A percentile compares a stretch with the other conserved stretches of the same genome.
Evolutionary conservation across 2,329 filamentous ascomycete genomes (phyloP).

Genomic region (Clathrospora elynae): DNA sequence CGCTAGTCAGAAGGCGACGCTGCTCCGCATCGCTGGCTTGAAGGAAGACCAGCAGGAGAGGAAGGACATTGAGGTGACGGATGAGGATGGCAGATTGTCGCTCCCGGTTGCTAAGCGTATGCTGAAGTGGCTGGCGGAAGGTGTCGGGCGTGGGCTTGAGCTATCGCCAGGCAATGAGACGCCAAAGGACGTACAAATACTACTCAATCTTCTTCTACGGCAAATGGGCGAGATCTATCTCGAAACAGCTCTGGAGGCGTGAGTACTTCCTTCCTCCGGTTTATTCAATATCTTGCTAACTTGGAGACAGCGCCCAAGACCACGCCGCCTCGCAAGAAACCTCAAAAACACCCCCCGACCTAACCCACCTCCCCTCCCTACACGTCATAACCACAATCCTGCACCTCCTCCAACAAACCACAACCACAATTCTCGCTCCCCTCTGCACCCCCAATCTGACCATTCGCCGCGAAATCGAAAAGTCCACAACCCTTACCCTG

Average conservation of each 20-base stretch:
- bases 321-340: constrained; percentile 76
- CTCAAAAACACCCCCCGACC: constrained; percentile 83
- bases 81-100: constrained; percentile 84
- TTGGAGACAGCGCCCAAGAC: constrained; percentile 58
- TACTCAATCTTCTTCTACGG: constrained; percentile 80
- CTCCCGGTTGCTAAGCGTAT: constrained; percentile 93
- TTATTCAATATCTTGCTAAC: constrained; percentile 14
- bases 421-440: constrained; percentile 86
- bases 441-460: constrained; percentile 89
- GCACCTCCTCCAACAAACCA: constrained; percentile 90
- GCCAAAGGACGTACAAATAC: constrained; percentile 86
- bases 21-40: constrained; percentile 85
- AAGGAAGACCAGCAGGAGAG: constrained; percentile 74
- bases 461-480: constrained; percentile 86
- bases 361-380: constrained; percentile 79
- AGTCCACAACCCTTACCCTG: constrained; percentile 73
- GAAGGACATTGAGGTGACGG: constrained; percentile 86
- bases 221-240: constrained; percentile 86
- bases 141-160: constrained; percentile 87
- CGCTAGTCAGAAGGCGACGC: constrained; percentile 84
- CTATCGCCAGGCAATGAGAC: constrained; percentile 87
- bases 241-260: constrained; percentile 67
- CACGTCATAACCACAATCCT: constrained; percentile 85
- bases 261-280: constrained; percentile 27
- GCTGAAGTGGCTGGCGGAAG: constrained; percentile 96